Base-by-base conservation (phyloP, 345 rosid genomes). In the Barbarea vulgaris region DNA sequence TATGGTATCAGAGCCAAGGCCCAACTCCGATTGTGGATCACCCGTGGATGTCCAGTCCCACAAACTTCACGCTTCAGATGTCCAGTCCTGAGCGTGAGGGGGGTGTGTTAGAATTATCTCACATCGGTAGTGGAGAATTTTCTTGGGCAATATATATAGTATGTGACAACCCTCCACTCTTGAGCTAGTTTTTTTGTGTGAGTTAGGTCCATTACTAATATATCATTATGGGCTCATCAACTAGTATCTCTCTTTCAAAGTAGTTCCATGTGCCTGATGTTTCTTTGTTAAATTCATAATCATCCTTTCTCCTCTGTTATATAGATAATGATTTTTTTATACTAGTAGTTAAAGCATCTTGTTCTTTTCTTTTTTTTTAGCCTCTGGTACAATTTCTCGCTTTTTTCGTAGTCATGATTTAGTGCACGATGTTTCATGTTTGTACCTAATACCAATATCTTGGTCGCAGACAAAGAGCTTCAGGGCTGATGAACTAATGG, bases 401-500 rank as follows among this genome's bases (percentile, higher is more conserved):
- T 10, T 18, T 7, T 58, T 17, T n/a, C 15, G 0, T 33, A 33
- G n/a, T 18, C 9, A 33, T 0, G 33, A 31, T 58, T 19, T 58
- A 33, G 44, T 18, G 21, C 28, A 33, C 1, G n/a, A 33, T 58
- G 2, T 60, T 36, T 22, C 31, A 36, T 60, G 18, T 60, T 12
- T 60, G 30, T 60, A 13, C 31, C 18, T 61, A 24, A 61, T 61
- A 8, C 51, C 11, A 24, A 13, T 61, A 39, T 61, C 34, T 14
- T 61, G 64, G 34, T 42, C 3, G 22, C 67, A 63, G 67, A 42
- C 67, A 42, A 63, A 63, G 52, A 63, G 67, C 52, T 63, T 41
- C 67, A 42, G 52, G 52, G 67, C 67, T 63, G 67, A 63, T 30
- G 24, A 63, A 42, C 51, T 63, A 41, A 63, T 63, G 18, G 52